phyloP scores from a whole-genome alignment of 768 basidiomycete species.

The Xerocomellus chrysenteron region DNA sequence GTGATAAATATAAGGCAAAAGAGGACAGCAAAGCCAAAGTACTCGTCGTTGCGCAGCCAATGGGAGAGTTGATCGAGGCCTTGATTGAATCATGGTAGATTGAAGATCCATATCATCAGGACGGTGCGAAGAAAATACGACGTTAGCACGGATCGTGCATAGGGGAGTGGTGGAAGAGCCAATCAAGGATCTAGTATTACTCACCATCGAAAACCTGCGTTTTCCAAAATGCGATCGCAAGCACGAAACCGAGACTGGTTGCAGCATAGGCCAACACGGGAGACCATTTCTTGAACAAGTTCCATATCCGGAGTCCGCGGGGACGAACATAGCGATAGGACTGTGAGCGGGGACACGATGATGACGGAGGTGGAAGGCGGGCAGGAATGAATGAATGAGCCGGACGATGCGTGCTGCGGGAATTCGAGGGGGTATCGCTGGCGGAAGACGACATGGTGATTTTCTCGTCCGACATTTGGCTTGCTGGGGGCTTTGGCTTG shows the following conservation, averaged over 20 bases:
- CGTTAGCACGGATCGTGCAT: neutral
- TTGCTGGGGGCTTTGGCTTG: neutral
- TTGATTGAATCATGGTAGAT: conserved; percentile 30
- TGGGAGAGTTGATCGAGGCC: conserved; percentile 80
- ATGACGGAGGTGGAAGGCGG: conserved; percentile 14
- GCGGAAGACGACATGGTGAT: neutral
- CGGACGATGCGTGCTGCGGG: conserved; percentile 16
- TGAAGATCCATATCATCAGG: neutral
- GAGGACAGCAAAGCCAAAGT: conserved; percentile 75
- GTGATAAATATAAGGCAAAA: conserved; percentile 84
- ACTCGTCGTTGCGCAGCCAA: conserved; percentile 70
- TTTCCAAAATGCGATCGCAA: conserved; percentile 83
- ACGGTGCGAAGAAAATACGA: neutral
- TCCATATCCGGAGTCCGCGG: conserved; percentile 52
- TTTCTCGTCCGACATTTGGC: conserved; percentile 28
- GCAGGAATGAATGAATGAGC: conserved; percentile 22
- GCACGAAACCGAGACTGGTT: conserved; percentile 73
- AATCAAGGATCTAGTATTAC: conserved; percentile 28
- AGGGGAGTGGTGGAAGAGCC: neutral
- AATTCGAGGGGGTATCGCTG: conserved; percentile 22
- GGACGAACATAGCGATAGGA: conserved; percentile 42
- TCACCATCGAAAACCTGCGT: conserved; percentile 78
- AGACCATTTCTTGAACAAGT: conserved; percentile 68
- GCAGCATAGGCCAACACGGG: conserved; percentile 75
- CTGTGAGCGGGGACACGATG: conserved; percentile 18